A percentile compares a stretch with the other conserved stretches of the same genome.
Evolutionary conservation across 2,329 filamentous ascomycete genomes (phyloP).

Genomic region (Verruconis gallopava): DNA sequence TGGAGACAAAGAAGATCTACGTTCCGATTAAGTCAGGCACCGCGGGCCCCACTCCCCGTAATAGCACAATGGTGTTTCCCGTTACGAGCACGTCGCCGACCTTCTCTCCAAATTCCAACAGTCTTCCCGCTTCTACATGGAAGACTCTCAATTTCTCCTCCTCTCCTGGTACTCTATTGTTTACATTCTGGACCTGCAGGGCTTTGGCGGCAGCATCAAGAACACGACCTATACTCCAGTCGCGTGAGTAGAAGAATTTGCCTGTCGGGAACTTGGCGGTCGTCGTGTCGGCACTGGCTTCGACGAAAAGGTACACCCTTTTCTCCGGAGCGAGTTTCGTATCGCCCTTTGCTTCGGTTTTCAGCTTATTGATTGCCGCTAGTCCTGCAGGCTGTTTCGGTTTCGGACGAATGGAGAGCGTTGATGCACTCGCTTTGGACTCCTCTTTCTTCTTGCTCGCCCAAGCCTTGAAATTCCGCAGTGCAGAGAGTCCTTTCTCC

Average conservation of each 20-base stretch:
- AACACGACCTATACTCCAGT: slow-evolving; percentile 82
- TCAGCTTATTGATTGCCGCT: slow-evolving; percentile 62
- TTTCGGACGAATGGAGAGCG: slow-evolving; percentile 13
- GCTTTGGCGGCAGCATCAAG: slow-evolving; percentile 65
- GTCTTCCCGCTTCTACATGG: slow-evolving; percentile 76
- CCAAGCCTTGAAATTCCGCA: slow-evolving; percentile 70
- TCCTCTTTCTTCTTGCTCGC: slow-evolving; percentile 57
- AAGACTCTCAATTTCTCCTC: slow-evolving; percentile 75
- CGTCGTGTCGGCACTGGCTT: slow-evolving; percentile 78
- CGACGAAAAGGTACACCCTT: slow-evolving; percentile 79
- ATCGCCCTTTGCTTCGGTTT: slow-evolving; percentile 83
- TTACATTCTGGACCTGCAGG: slow-evolving; percentile 70
- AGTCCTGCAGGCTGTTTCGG: slow-evolving; percentile 21
- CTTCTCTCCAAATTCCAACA: slow-evolving; percentile 82
- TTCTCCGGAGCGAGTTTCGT: slow-evolving; percentile 68
- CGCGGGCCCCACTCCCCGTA: slow-evolving; percentile 67
- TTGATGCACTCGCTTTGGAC: slow-evolving; percentile 43
- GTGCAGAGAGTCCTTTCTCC: slow-evolving; percentile 58
- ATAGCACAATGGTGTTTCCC: slow-evolving; percentile 80
- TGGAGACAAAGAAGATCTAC: too few relatives aligned
- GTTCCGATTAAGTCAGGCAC: slow-evolving; percentile 6
- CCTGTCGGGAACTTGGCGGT: slow-evolving; percentile 64
- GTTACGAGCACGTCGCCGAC: slow-evolving; percentile 59
- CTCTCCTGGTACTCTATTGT: slow-evolving; percentile 64
- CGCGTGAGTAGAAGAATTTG: slow-evolving; percentile 39